These are phyloP conservation scores for Dendrobium catenatum DNA, from an alignment of 106 monocot genomes.

Conservation along the genomic window DNA sequence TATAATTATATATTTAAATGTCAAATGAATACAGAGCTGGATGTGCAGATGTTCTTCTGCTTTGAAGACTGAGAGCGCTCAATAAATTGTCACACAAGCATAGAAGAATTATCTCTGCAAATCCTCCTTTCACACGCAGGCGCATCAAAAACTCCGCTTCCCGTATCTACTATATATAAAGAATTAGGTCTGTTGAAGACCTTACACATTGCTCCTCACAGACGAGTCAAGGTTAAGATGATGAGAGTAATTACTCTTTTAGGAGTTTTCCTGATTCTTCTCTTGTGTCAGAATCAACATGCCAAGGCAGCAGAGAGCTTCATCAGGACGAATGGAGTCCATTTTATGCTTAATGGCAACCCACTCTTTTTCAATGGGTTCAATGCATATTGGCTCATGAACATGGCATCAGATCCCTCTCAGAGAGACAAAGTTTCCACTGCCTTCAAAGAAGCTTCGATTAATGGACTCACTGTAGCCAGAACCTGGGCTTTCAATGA, in stretches of 20 bases:
- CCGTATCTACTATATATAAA: too few species aligned
- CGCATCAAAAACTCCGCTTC: too few species aligned
- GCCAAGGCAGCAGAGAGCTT: conserved; percentile 28
- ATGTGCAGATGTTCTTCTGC: too few species aligned
- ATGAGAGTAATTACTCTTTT: too few species aligned
- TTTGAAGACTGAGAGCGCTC: too few species aligned
- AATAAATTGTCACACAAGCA: too few species aligned
- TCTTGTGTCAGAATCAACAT: background rate
- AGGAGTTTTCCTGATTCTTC: background rate
- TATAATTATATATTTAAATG: too few species aligned
- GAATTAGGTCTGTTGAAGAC: too few species aligned
- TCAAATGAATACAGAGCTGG: too few species aligned
- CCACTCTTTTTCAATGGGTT: conserved; percentile 74
- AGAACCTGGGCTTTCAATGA: conserved; percentile 85
- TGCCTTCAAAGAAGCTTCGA: conserved; percentile 37
- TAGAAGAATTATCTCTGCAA: too few species aligned
- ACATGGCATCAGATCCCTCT: conserved; percentile 45
- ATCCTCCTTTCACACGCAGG: too few species aligned
- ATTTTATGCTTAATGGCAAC: conserved; percentile 42
- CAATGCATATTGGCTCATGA: conserved; percentile 90
- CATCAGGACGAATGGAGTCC: conserved; percentile 36
- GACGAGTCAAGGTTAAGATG: too few species aligned
- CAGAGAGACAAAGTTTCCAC: conserved; percentile 50
- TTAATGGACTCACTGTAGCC: conserved; percentile 51
- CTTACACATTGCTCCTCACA: background rate